Evolutionary conservation across 1,139 yeast genomes (phyloP), one percentile per base, ranked within the genome.

Genomic region (Arxiozyma telluris): DNA sequence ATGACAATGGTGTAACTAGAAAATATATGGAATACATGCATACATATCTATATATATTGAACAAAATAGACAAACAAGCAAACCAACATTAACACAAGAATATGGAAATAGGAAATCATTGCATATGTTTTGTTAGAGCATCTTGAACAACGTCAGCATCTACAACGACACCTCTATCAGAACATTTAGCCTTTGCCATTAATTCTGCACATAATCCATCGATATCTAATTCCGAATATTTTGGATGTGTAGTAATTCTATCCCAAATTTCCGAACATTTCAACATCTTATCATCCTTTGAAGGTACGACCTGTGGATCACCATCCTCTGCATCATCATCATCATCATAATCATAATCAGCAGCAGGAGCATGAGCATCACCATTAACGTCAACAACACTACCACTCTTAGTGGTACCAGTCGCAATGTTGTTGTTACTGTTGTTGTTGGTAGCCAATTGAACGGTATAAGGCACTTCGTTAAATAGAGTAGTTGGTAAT

Each of bases 191-290:
- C 77, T 91, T 93, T 47, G 83, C 73, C 71, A 91, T 85, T 67
- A 93, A 78, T 71, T 93, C 98, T 44, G 74, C 70, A 76, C 98
- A 93, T 65, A 93, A 78, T 1, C 96, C 94, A 68, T 91, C 97
- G 59, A 93, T 90, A 70, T 93, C 98, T 55, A 93, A 76, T 57
- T 91, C 96, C 7, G 94, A 83, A 70, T 91, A 93, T 68, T 86
- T 83, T 41, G 98, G 98, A 75, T 93, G 97, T 18, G 95, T 74
- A 3, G 96, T 87, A 44, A 93, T 87, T 65, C 98, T 80, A 69
- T 91, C 98, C 98, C 98, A 93, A 23, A 91, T 86, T 63, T 90
- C 97, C 0, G 95, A 82, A 70, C 98, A 93, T 64, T 81, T 79
- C 71, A 88, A 70, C 61, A 76, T 67, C 63, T 70, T 74, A 50